A percentile compares a stretch with the other conserved stretches of the same genome.
These are phyloP conservation scores for Balamuthia mandrillaris DNA, from an alignment of 208 protist genomes.

Conservation along the genomic window DNA sequence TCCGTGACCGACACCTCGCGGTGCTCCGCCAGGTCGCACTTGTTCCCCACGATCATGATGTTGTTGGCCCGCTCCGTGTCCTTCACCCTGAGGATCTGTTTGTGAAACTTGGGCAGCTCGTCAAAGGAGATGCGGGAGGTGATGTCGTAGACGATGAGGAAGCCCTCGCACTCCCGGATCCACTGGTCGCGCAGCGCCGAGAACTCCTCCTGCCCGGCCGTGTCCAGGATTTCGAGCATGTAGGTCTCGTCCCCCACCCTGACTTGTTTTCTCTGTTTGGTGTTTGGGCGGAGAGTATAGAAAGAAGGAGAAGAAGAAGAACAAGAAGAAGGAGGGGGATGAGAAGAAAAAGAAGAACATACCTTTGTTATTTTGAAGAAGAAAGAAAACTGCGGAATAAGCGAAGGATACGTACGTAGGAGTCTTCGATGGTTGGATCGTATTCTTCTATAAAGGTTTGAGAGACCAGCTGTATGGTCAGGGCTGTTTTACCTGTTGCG, in stretches of 20 bases:
- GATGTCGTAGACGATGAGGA: constrained; percentile 55
- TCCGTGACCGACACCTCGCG: constrained; percentile 57
- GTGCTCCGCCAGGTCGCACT: constrained; percentile 60
- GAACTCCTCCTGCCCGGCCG: constrained; percentile 62
- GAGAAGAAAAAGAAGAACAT: too few relatives aligned
- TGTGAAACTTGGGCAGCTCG: constrained; percentile 22
- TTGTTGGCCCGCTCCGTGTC: constrained; percentile 42
- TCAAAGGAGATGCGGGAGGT: constrained; percentile 36
- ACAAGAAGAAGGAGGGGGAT: too few relatives aligned
- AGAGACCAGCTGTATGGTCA: neutral
- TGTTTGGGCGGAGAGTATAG: too few relatives aligned
- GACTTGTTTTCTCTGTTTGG: neutral
- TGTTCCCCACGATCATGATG: constrained; percentile 71
- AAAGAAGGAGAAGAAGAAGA: too few relatives aligned
- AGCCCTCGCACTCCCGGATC: constrained; percentile 62
- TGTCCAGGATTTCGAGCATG: constrained; percentile 49
- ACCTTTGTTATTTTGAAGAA: too few relatives aligned
- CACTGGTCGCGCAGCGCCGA: constrained; percentile 55
- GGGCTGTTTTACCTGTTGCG: neutral
- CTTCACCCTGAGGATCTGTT: constrained; percentile 41
- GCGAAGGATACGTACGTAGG: too few relatives aligned
- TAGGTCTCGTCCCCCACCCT: neutral
- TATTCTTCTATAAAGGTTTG: constrained; percentile 33
- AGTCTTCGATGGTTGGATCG: constrained; percentile 53
- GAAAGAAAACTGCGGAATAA: too few relatives aligned